Percentiles rank a stretch among this genome's conserved stretches.
phyloP scores from a whole-genome alignment of 148 eudicot genomes.

The Hydrangea macrophylla region DNA sequence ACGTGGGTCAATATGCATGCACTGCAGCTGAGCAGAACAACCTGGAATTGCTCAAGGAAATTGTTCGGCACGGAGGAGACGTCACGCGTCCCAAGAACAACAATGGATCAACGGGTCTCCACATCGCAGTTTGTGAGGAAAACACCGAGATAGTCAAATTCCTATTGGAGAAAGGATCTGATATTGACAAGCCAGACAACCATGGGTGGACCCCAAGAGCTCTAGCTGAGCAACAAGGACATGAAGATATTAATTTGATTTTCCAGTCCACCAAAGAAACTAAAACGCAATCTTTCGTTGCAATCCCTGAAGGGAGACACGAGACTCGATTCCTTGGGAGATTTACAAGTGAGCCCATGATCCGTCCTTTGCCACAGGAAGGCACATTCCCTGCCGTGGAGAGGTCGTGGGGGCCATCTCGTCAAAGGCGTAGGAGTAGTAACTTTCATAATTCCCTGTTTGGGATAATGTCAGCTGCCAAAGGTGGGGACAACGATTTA shows the following conservation, averaged over 20 bases:
- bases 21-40: slow-evolving; percentile 53
- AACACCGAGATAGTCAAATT: slow-evolving; percentile 57
- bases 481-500: slow-evolving; percentile 25
- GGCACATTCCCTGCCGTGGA: slow-evolving; percentile 13
- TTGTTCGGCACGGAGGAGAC: slow-evolving; percentile 50
- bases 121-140: slow-evolving; percentile 68
- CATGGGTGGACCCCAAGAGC: slow-evolving; percentile 64
- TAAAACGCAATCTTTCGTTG: slow-evolving; percentile 21
- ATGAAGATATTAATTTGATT: slow-evolving; percentile 49
- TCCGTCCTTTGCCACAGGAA: slow-evolving; percentile 19
- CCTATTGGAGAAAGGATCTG: slow-evolving; percentile 51
- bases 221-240: slow-evolving; percentile 79
- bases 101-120: slow-evolving; percentile 61
- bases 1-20: slow-evolving; percentile 64
- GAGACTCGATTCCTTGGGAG: slow-evolving; percentile 37
- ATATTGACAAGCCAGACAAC: slow-evolving; percentile 42
- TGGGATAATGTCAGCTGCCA: slow-evolving; percentile 69
- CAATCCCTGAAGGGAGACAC: slow-evolving; percentile 21
- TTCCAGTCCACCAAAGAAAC: slow-evolving; percentile 34
- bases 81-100: slow-evolving; percentile 42
- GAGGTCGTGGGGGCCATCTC: slow-evolving; percentile 22
- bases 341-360: slow-evolving; percentile 56
- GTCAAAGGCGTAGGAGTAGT: slow-evolving; percentile 47
- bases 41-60: slow-evolving; percentile 48
- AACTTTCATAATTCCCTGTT: slow-evolving; percentile 75